A percentile compares a stretch with the other conserved stretches of the same genome.
These are phyloP conservation scores for Vicia sativa DNA, from an alignment of 306 rosid genomes.

Conservation along the genomic window DNA sequence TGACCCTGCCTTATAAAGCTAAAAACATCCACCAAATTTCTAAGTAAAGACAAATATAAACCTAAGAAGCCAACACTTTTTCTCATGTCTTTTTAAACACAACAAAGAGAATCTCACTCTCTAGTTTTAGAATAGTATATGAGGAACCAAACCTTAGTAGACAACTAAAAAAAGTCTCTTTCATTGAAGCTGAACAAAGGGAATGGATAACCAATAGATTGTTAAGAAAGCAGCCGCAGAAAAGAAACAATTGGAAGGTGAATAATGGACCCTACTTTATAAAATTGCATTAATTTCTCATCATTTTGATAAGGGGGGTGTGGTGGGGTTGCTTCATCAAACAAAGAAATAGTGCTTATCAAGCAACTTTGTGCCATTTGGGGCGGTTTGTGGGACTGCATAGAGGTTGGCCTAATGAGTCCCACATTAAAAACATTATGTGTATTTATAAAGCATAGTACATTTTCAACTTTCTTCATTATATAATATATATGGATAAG, in stretches of 20 bases:
- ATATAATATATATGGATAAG: constrained; percentile 35
- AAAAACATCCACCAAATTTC: constrained; percentile 1
- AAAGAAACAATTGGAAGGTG: constrained; percentile 50
- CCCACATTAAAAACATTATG: constrained; percentile 56
- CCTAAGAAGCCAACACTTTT: constrained; percentile 34
- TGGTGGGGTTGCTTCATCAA: constrained; percentile 87
- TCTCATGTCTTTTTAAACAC: constrained; percentile 33
- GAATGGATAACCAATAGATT: constrained; percentile 51
- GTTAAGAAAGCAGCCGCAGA: constrained; percentile 54
- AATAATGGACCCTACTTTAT: constrained; percentile 41
- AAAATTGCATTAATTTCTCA: constrained; percentile 34
- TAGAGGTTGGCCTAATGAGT: constrained; percentile 53
- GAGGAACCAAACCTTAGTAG: constrained; percentile 39
- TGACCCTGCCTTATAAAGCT: constrained; percentile 27
- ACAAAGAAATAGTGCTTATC: constrained; percentile 66
- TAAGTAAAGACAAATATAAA: constrained; percentile 43
- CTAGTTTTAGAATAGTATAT: constrained; percentile 20
- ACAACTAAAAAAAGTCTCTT: constrained; percentile 42
- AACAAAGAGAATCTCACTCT: constrained; percentile 28
- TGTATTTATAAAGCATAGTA: constrained; percentile 47
- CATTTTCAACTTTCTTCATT: constrained; percentile 52
- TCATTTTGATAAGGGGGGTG: constrained; percentile 48
- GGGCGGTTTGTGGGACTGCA: constrained; percentile 96
- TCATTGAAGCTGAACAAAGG: constrained; percentile 36
- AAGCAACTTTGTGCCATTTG: constrained; percentile 68